Evolutionary conservation across 768 basidiomycete species (phyloP), one percentile per base, ranked within the genome.

Genomic region (Tulasnella sp.): DNA sequence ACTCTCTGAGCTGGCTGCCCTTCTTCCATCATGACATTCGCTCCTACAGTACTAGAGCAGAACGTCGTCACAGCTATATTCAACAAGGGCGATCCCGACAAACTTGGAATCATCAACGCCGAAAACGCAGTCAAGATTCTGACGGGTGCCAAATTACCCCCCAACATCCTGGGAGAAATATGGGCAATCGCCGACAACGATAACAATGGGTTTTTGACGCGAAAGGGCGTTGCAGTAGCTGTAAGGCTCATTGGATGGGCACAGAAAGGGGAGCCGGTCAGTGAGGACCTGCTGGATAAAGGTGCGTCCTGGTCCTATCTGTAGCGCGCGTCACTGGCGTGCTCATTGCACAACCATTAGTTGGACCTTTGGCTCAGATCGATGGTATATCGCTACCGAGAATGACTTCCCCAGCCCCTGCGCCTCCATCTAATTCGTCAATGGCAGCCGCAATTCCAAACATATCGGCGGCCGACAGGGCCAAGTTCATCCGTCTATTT

Each of bases 131-230:
- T 96, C 69, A 81, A 79, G 68, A 76, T 93, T 61, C 91, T 98
- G 66, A 77, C 81, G 61, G 85, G 87, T 59, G 85, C 93, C 54
- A 84, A 87, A 67, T 80, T 98, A 61, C 73, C 81, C 41, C 83
- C 90, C 8, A 74, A 78, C 17, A 77, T 79, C 34, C 82, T 99
- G 62, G 90, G 93, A 46, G 90, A 96, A 73, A 85, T 99, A 63
- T 99, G 96, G 94, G 80, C 75, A 60, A 73, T 98, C 60, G 84
- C 92, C 51, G 96, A 99, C 74, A 83, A 87, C 57, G 84, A 92
- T 30, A 93, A 97, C 75, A 88, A 88, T 62, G 96, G 96, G 1
- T 92, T 84, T 73, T 79, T 99, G 55, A 84, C 91, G 10, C 82
- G 80, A 64, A 92, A 89, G 68, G 87, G 88, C 45, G 88, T 92